These are phyloP conservation scores for Ophiostoma triangulosporum DNA, from an alignment of 2,329 filamentous ascomycete species.

Conservation along the genomic window DNA sequence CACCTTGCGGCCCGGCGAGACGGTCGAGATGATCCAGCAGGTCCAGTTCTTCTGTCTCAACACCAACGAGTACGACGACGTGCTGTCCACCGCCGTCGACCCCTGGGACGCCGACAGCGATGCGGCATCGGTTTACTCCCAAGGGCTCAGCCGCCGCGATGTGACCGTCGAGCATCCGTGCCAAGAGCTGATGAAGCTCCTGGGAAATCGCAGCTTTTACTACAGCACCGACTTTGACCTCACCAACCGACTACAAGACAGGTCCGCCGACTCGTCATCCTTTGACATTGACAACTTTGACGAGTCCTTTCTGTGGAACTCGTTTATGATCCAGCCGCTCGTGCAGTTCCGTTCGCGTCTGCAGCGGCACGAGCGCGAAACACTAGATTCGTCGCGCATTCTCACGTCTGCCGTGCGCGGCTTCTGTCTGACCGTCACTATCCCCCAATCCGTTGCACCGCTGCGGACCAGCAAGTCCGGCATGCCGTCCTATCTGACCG, in stretches of 20 bases:
- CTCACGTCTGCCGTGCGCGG: slow-evolving; percentile 89
- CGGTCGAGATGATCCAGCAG: slow-evolving; percentile 69
- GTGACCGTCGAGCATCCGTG: slow-evolving; percentile 73
- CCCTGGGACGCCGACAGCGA: slow-evolving; percentile 38
- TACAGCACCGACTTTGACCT: slow-evolving; percentile 98
- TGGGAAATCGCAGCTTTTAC: slow-evolving; percentile 91
- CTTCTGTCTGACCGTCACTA: slow-evolving; percentile 75
- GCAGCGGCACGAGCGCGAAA: slow-evolving; percentile 57
- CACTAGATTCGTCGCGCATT: slow-evolving; percentile 75
- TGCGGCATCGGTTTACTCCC: slow-evolving; percentile 32
- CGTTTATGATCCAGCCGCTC: slow-evolving; percentile 91
- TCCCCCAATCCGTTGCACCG: slow-evolving; percentile 65
- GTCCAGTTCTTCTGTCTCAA: slow-evolving; percentile 93
- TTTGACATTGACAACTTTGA: slow-evolving; percentile 91
- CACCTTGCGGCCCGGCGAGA: slow-evolving; percentile 74
- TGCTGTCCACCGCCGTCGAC: slow-evolving; percentile 37
- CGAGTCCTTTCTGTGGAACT: slow-evolving; percentile 91
- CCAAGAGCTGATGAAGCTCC: slow-evolving; percentile 75
- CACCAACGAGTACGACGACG: slow-evolving; percentile 71
- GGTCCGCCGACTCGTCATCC: slow-evolving; percentile 59
- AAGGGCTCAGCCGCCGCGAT: slow-evolving; percentile 51
- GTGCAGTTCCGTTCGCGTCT: slow-evolving; percentile 79
- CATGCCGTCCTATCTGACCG: slow-evolving; percentile 68
- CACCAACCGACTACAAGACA: slow-evolving; percentile 82
- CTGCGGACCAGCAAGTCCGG: slow-evolving; percentile 52